Base-by-base conservation (phyloP, 225 moss, liverwort and hornwort species). In the Sphagnum contortum region DNA sequence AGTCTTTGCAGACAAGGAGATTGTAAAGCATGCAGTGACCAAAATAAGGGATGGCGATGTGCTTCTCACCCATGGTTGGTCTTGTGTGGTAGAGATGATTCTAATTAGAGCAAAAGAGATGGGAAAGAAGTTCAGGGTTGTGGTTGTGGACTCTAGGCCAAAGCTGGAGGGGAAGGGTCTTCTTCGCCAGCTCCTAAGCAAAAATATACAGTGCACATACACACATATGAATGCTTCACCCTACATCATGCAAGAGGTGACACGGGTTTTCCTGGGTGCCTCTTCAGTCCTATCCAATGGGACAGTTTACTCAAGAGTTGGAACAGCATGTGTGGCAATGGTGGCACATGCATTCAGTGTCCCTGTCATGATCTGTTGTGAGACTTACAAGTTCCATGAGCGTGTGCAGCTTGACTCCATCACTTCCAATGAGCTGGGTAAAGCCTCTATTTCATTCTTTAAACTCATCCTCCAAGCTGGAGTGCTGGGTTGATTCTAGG, bases 361-460 rank as follows among this genome's bases (percentile, higher is more conserved):
- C 46, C 95, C 95, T 47, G 92, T 96, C 9, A 85, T 96, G 92
- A 85, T 96, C 60, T 96, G 95, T 70, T 96, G 95, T 55, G 92
- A 96, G 70, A 90, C 95, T 6, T 96, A 96, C 82, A 96, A 96
- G 72, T 96, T 96, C 59, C 95, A 96, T 62, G 95, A 96, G 67
- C 86, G 92, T 58, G 95, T 96, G 75, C 92, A 96, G 71, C 88
- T 96, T 64, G 90, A 92, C 72, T 96, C 95, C 2, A 96, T 96
- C 62, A 83, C 88, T 12, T 92, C 90, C 48, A 96, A 96, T 68
- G 95, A 96, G 76, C 73, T 96, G 11, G 95, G 95, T 78, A 75
- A 57, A 71, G 77, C 65, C 7, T 58, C 62, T 56, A 64, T 57
- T 50, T 60, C 11, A 51, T 13, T 11, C 53, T 45, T 61, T 44